Evolutionary conservation across 306 rosid species (phyloP).

Genomic region (Prunus mongolica): DNA sequence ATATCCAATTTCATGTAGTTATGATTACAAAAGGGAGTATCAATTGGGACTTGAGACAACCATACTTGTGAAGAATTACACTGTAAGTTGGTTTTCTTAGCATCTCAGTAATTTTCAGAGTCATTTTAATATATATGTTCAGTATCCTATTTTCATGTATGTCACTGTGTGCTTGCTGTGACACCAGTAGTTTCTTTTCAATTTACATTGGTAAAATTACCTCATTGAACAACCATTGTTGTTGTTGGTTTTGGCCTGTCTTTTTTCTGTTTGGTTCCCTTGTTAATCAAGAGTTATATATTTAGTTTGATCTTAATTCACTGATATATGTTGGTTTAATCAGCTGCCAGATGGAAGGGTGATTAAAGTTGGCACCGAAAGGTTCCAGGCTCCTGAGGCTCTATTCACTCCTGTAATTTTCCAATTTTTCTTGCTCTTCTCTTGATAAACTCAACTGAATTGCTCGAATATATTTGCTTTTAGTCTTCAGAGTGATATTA

Average conservation of each 20-base stretch:
- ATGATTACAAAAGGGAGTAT: slow-evolving; percentile 99
- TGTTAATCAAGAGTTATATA: neutral
- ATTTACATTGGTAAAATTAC: neutral
- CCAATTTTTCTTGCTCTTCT: neutral
- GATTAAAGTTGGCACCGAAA: slow-evolving; percentile 97
- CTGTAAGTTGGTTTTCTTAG: slow-evolving; percentile 51
- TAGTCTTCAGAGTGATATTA: neutral
- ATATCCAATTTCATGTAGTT: slow-evolving; percentile 49
- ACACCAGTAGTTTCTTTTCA: neutral
- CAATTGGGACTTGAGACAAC: slow-evolving; percentile 99
- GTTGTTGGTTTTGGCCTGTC: neutral
- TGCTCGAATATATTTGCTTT: neutral
- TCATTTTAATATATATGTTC: slow-evolving; percentile 8
- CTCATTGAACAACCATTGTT: neutral
- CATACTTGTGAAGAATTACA: slow-evolving; percentile 88
- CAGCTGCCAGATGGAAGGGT: slow-evolving; percentile 99
- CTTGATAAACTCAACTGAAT: neutral
- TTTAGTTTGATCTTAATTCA: neutral
- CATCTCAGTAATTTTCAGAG: slow-evolving; percentile 10
- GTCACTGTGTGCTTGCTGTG: too few species aligned
- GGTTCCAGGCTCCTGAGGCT: slow-evolving; percentile 99
- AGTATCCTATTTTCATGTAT: slow-evolving; percentile 16
- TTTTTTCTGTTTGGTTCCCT: neutral
- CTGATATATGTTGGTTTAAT: slow-evolving; percentile 11
- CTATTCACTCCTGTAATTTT: slow-evolving; percentile 87